Conservation (phyloP, 768 basidiomycete species). For the Strobilomyces confusus region DNA sequence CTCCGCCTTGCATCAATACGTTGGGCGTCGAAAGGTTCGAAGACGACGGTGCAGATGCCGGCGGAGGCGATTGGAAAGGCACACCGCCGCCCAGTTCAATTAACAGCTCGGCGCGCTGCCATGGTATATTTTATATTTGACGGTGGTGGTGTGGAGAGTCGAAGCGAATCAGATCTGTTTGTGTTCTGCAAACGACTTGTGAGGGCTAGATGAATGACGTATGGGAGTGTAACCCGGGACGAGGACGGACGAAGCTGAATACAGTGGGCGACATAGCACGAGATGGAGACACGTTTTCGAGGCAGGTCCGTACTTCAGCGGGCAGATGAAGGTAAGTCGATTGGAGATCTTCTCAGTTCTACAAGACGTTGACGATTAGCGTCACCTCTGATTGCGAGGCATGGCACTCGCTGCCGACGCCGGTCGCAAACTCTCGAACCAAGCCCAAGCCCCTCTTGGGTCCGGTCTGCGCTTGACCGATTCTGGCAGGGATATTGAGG, state of each 20-base stretch:
- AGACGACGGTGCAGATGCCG: conserved; percentile 17
- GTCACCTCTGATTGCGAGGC: too few relatives aligned
- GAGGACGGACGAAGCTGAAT: conserved; percentile 42
- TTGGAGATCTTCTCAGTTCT: conserved; percentile 78
- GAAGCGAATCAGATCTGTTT: conserved; percentile 58
- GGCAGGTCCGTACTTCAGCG: conserved; percentile 47
- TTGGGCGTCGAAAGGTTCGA: conserved; percentile 41
- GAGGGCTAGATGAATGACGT: conserved; percentile 47
- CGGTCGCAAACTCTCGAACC: conserved; percentile 82
- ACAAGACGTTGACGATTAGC: conserved; percentile 1
- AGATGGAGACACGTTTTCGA: conserved; percentile 41
- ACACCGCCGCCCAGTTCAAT: conserved; percentile 78
- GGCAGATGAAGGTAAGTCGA: conserved; percentile 51
- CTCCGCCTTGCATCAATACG: conserved; percentile 20
- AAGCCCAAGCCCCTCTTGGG: conserved; percentile 72
- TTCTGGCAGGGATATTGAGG: conserved; percentile 67
- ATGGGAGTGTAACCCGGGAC: conserved; percentile 51
- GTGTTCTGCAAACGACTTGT: conserved; percentile 33
- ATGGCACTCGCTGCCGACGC: conserved; percentile 68
- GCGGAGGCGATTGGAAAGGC: conserved; percentile 27
- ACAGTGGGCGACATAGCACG: conserved; percentile 50
- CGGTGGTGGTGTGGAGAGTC: conserved; percentile 59
- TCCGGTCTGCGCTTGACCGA: conserved; percentile 78
- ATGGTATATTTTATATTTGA: conserved; percentile 75
- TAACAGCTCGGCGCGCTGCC: conserved; percentile 87